Base-by-base conservation (phyloP, 1,139 yeast genomes). In the Debaryomyces singareniensis region DNA sequence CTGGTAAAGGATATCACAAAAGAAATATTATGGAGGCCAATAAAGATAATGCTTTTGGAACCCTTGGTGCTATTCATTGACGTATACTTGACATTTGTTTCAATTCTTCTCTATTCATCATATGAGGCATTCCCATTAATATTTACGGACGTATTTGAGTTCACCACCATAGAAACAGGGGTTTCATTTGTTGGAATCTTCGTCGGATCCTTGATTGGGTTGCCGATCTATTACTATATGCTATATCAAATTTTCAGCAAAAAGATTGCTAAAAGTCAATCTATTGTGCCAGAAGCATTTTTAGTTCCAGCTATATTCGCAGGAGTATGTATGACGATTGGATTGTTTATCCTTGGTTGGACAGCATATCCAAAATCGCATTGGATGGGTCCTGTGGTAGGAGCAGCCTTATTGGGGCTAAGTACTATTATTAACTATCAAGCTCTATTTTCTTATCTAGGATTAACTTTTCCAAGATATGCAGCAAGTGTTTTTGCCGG, bases 81-180 rank as follows among this genome's bases (percentile, higher is more conserved):
- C 42, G 20, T 70, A 13, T 75, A 77, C 47, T 54, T 71, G 40
- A 67, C 79, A 2, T 51, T 77, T 43, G 60, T 70, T 13, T 77
- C 76, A 49, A 66, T 78, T 18, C 51, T 72, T 20, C 48, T 71
- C 46, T 77, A 75, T 44, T 54, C 75, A 29, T 76, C 71, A 63
- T 73, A 77, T 42, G 83, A 77, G 47, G 78, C 76, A 1, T 70
- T 72, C 49, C 83, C 84, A 6, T 59, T 75, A 30, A 75, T 73
- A 2, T 75, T 68, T 38, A 33, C 41, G 6, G 70, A 58, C 4
- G 46, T 59, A 21, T 59, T 70, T 39, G 47, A 59, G 29, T 76
- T 77, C 49, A 67, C 74, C n/a, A 41, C 59, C 25, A 57, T 75
- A 13, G 68, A 69, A 31, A 46, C 57, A 45, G 82, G 81, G 15